Evolutionary conservation across 2,329 filamentous ascomycete species (phyloP).

Genomic region (Penicillium paneum): DNA sequence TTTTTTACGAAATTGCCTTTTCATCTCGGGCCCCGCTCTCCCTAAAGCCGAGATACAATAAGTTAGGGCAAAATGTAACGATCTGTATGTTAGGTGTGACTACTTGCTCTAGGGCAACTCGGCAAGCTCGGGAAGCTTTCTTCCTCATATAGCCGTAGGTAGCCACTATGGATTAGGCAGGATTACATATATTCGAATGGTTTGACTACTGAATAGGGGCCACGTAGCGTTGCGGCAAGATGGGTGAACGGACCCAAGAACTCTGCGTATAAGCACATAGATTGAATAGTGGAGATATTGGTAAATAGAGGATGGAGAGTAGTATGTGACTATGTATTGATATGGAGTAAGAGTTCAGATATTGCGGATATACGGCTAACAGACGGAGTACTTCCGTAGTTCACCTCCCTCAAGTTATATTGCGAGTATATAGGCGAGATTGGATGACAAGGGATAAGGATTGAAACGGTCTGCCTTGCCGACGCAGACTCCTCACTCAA

Average conservation of each 20-base stretch:
- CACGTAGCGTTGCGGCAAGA: background rate
- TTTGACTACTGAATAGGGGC: background rate
- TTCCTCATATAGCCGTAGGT: conserved; percentile 1
- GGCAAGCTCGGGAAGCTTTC: conserved; percentile 1
- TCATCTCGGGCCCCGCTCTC: conserved; percentile 10
- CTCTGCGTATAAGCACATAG: background rate
- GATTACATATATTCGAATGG: background rate
- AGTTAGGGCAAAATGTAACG: background rate
- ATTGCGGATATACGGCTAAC: background rate
- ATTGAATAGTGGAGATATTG: background rate
- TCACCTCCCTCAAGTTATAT: background rate
- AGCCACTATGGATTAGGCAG: background rate
- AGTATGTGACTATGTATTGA: background rate
- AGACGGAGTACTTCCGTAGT: no score
- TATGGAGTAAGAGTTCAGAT: background rate
- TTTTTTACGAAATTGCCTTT: background rate
- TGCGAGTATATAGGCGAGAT: background rate
- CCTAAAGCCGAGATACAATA: background rate
- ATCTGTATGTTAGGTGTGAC: background rate
- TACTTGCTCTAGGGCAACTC: background rate
- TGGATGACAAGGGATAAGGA: background rate
- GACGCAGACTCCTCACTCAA: background rate
- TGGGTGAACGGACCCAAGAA: background rate
- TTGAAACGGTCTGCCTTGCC: background rate
- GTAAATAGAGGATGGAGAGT: background rate